Evolutionary conservation across 108 stramenopile species (phyloP), one percentile per base, ranked within the genome.

Genomic region (Cyclostephanos tholiformis): DNA sequence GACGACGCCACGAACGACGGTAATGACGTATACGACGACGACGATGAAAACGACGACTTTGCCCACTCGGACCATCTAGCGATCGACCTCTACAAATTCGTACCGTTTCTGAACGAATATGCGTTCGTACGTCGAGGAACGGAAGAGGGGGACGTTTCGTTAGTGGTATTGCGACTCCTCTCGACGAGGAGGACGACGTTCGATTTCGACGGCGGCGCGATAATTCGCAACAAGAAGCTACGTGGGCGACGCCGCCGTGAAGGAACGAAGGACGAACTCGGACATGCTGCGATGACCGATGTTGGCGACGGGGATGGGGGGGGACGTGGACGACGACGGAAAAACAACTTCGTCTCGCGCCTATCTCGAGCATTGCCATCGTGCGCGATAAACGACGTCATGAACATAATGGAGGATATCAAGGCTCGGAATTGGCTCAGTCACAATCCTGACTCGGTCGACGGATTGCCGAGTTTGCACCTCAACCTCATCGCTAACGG

Each of bases 391-490:
- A 26, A 63, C 10, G 41, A 48, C 10, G 64, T 77, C 19, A 71
- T 77, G 30, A 29, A 27, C 14, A 48, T 71, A 5, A 36, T 77
- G 22, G 35, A 69, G 2, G 55, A 50, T 7, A 63, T 77, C 17
- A 77, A 71, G 57, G 36, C 69, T 5, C 30, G 53, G 23, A 19
- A 71, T 58, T 87, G 85, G 87, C 62, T 87, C 11, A 89, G 88
- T 57, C 84, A 73, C 29, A 91, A 91, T 79, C 88, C 85, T 16
- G 90, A 91, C 55, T 84, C 83, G 20, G 90, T 91, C 14, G 90
- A 91, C 77, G 85, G 85, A 8, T 65, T 91, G 6, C 90, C 90
- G 14, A 84, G 83, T n/a, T 74, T 91, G 38, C 90, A 91, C 76
- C 63, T 91, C 32, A 91, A 91, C 72, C 55, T 91, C 10, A 74